A percentile compares a stretch with the other conserved stretches of the same genome.
Evolutionary conservation across 768 basidiomycete species (phyloP).

Genomic region (Amanita rimosa): DNA sequence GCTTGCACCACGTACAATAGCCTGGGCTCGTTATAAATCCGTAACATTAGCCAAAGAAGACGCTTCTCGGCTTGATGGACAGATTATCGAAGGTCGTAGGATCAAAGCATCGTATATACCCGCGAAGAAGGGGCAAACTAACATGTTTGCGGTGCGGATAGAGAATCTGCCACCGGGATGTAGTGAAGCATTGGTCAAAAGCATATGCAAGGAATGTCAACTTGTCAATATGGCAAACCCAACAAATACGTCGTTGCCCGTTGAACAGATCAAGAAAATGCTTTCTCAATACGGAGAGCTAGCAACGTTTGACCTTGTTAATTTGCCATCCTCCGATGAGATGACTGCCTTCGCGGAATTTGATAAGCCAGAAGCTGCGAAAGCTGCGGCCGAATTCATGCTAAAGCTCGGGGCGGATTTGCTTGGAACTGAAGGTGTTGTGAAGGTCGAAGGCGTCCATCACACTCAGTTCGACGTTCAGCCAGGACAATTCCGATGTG

Average conservation of each 20-base stretch:
- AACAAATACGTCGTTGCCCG: conserved; percentile 22
- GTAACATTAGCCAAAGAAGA: conserved; percentile 31
- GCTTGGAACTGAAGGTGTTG: conserved; percentile 20
- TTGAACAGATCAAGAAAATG: conserved; percentile 20
- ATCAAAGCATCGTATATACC: conserved; percentile 27
- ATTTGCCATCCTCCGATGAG: conserved; percentile 19
- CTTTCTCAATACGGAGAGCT: conserved; percentile 26
- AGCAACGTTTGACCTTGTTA: conserved; percentile 26
- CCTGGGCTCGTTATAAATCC: conserved; percentile 35
- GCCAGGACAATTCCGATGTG: conserved; percentile 18
- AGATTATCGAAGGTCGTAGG: conserved; percentile 24
- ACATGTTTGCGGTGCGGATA: conserved; percentile 31
- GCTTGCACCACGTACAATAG: conserved; percentile 29
- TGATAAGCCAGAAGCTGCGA: conserved; percentile 5
- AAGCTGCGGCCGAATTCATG: conserved; percentile 12
- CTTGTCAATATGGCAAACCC: conserved; percentile 21
- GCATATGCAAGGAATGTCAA: conserved; percentile 14
- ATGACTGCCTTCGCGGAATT: conserved; percentile 29
- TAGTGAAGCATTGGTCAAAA: conserved; percentile 17
- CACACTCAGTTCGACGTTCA: conserved; percentile 28
- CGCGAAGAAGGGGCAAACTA: conserved; percentile 21
- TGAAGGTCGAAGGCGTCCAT: conserved; percentile 28
- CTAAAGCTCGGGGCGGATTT: conserved; percentile 17
- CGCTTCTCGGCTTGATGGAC: conserved; percentile 26
- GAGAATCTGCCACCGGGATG: conserved; percentile 29